Evolutionary conservation across 73 alveolate species (phyloP).

Genomic region (Paramecium caudatum): DNA sequence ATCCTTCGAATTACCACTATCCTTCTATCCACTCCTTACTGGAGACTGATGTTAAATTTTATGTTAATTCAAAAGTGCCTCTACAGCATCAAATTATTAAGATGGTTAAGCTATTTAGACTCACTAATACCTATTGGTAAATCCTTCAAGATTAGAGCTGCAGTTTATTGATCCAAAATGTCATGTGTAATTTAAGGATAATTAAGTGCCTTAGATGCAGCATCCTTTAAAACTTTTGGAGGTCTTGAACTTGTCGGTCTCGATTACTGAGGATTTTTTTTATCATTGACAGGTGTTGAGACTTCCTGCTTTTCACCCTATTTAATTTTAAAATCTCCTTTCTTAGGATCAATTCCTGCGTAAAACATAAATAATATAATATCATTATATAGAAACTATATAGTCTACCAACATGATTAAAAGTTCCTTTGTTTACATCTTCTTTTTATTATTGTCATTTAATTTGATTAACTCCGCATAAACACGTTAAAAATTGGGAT

Average conservation of each 20-base stretch:
- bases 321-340: no score
- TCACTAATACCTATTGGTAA: background rate
- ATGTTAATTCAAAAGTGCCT: conserved; percentile 49
- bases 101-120: conserved; percentile 38
- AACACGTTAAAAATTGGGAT: background rate
- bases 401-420: background rate
- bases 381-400: background rate
- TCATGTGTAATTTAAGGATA: conserved; percentile 45
- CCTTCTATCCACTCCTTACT: conserved; percentile 50
- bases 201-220: background rate
- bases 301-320: no score
- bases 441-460: conserved; percentile 1
- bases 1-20: conserved; percentile 67
- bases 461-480: conserved; percentile 1
- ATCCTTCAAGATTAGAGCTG: background rate
- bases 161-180: conserved; percentile 31
- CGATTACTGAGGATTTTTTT: background rate
- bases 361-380: no score
- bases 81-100: conserved; percentile 58
- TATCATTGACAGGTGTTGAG: conserved; percentile 9
- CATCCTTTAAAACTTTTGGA: conserved; percentile 55
- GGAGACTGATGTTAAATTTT: conserved; percentile 64
- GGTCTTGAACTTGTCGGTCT: conserved; percentile 39
- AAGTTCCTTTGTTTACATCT: conserved; percentile 7
- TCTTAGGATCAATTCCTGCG: no score